Evolutionary conservation across 148 eudicot genomes (phyloP).

Genomic region (Talinum fruticosum): DNA sequence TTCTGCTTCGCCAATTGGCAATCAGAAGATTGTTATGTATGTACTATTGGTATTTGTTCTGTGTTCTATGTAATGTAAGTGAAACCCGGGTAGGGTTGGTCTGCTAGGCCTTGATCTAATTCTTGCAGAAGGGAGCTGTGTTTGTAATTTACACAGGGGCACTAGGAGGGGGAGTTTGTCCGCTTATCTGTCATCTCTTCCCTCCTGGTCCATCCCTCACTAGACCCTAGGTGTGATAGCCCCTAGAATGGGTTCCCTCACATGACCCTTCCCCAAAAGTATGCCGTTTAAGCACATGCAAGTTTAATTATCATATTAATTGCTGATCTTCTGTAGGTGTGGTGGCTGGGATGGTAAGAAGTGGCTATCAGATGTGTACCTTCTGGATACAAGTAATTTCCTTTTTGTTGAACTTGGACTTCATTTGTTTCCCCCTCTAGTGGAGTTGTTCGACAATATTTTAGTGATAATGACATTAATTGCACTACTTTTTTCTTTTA

Average conservation of each 20-base stretch:
- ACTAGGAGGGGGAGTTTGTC: neutral
- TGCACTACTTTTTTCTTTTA: neutral
- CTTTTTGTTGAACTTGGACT: neutral
- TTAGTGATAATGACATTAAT: neutral
- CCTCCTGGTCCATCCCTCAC: neutral
- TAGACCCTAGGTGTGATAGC: neutral
- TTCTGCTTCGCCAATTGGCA: conserved; percentile 90
- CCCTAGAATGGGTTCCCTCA: neutral
- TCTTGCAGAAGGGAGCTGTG: neutral
- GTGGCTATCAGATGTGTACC: conserved; percentile 90
- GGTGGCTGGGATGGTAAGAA: conserved; percentile 99
- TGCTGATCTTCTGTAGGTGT: conserved; percentile 55
- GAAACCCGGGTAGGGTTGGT: neutral
- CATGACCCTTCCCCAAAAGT: neutral
- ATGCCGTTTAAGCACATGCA: neutral
- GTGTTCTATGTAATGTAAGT: conserved; percentile 5
- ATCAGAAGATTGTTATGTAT: conserved; percentile 91
- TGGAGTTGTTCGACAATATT: neutral
- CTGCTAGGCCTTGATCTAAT: neutral
- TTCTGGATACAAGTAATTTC: conserved; percentile 86
- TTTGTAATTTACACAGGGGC: neutral
- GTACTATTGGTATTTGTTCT: conserved; percentile 22
- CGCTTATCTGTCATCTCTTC: neutral
- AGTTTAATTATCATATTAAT: conserved; percentile 16
- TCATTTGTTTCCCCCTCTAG: neutral